Evolutionary conservation across 2,329 filamentous ascomycete species (phyloP).

Genomic region (Dothideomycetes sp.): DNA sequence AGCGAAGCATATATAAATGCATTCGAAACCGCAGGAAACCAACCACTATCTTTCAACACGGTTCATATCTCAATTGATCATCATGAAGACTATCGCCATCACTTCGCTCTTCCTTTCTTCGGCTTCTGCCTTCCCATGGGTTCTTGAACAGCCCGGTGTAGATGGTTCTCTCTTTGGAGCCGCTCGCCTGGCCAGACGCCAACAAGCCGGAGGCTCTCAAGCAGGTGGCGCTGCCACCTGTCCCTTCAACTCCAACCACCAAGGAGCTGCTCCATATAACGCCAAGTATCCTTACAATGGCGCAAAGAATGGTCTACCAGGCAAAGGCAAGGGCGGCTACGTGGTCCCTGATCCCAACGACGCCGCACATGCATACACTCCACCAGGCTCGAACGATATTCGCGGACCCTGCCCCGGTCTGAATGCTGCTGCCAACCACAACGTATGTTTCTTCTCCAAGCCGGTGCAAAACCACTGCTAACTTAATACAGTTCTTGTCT

Average conservation of each 20-base stretch:
- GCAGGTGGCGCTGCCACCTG: constrained; percentile 25
- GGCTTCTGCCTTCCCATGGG: constrained; percentile 32
- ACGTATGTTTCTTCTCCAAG: constrained; percentile 13
- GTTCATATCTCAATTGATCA: too few species aligned
- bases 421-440: constrained; percentile 36
- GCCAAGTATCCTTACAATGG: constrained; percentile 32
- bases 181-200: constrained; percentile 19
- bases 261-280: constrained; percentile 28
- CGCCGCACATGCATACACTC: constrained; percentile 29
- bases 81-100: constrained; percentile 21
- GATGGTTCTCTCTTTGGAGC: constrained; percentile 25
- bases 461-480: neutral
- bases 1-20: too few species aligned
- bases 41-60: too few species aligned
- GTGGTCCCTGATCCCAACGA: constrained; percentile 36
- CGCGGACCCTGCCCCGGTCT: constrained; percentile 35
- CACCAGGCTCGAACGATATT: constrained; percentile 31
- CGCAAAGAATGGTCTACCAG: constrained; percentile 34
- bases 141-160: constrained; percentile 29
- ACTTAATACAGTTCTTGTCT: constrained; percentile 26
- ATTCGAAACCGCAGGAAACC: too few species aligned
- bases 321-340: constrained; percentile 34
- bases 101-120: constrained; percentile 20
- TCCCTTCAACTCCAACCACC: constrained; percentile 33
- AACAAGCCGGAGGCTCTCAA: constrained; percentile 24